Percentiles rank a stretch among this genome's conserved stretches.
These are phyloP conservation scores for Arxiozyma slooffiae DNA, from an alignment of 1,139 yeast species.

Conservation along the genomic window DNA sequence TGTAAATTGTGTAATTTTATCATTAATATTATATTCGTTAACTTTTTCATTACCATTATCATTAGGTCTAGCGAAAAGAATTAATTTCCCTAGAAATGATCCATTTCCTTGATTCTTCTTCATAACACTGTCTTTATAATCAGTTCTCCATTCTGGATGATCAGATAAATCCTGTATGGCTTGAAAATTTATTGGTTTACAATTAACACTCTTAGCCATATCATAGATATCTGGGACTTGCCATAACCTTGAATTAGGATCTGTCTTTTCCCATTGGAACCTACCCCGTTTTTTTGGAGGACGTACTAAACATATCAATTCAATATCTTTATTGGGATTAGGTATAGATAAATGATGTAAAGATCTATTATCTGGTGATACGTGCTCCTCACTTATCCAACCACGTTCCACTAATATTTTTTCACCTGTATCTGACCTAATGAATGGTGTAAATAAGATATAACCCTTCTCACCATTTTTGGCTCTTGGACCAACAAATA, in stretches of 20 bases:
- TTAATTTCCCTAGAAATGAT: background rate
- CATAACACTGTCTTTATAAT: background rate
- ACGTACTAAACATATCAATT: conserved; percentile 63
- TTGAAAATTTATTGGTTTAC: conserved; percentile 71
- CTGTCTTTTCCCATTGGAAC: conserved; percentile 70
- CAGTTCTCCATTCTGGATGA: conserved; percentile 30
- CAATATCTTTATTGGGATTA: conserved; percentile 47
- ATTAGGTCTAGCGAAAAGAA: background rate
- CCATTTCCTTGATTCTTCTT: background rate
- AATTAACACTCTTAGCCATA: conserved; percentile 53
- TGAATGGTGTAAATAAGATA: conserved; percentile 70
- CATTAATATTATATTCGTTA: background rate
- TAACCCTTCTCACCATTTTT: conserved; percentile 72
- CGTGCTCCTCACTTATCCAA: conserved; percentile 72
- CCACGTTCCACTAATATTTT: conserved; percentile 77
- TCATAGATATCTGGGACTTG: conserved; percentile 69
- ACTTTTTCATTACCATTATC: background rate
- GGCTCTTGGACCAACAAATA: conserved; percentile 85
- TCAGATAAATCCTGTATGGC: conserved; percentile 59
- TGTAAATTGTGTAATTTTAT: conserved; percentile 31
- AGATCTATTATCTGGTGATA: conserved; percentile 54
- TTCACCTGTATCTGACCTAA: conserved; percentile 65
- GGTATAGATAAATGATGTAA: conserved; percentile 63
- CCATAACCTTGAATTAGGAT: conserved; percentile 50
- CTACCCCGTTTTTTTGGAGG: conserved; percentile 59